phyloP scores from a whole-genome alignment of 371 early-diverging fungal genomes.

The Encephalitozoon hellem region DNA sequence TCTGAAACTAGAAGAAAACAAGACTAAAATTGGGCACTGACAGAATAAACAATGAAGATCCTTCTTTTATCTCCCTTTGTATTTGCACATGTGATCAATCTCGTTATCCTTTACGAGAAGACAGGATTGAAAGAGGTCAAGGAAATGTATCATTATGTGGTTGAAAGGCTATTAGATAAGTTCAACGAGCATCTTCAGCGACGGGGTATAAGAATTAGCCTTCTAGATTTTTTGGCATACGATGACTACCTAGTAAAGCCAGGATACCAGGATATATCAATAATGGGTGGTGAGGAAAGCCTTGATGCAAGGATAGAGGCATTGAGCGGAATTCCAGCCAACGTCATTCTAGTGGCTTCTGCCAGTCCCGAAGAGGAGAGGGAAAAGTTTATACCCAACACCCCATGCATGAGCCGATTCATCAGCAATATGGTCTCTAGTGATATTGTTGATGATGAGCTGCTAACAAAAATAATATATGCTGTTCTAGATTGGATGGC shows the following conservation, averaged over 20 bases:
- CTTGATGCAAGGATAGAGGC: background rate
- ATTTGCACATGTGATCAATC: background rate
- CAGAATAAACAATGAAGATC: conserved; percentile 3
- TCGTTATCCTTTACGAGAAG: conserved; percentile 2
- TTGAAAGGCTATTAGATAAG: background rate
- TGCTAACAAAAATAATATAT: background rate
- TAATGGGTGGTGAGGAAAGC: conserved; percentile 2
- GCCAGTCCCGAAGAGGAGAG: background rate
- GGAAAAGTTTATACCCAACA: background rate
- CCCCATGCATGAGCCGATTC: background rate
- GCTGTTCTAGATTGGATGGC: background rate
- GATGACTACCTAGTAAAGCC: conserved; percentile 1
- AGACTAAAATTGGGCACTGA: background rate
- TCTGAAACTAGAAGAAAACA: background rate
- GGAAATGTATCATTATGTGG: conserved; percentile 1
- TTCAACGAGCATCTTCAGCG: background rate
- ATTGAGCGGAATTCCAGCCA: background rate
- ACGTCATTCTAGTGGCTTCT: conserved; percentile 17
- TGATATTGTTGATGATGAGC: background rate
- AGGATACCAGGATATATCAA: conserved; percentile 5
- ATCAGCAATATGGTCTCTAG: conserved; percentile 3
- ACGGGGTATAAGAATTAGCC: background rate
- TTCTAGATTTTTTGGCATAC: background rate
- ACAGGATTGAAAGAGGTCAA: background rate
- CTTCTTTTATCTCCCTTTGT: background rate